A percentile compares a stretch with the other conserved stretches of the same genome.
Conservation (phyloP, 2,329 filamentous ascomycete species). For the Apiospora phragmitis region DNA sequence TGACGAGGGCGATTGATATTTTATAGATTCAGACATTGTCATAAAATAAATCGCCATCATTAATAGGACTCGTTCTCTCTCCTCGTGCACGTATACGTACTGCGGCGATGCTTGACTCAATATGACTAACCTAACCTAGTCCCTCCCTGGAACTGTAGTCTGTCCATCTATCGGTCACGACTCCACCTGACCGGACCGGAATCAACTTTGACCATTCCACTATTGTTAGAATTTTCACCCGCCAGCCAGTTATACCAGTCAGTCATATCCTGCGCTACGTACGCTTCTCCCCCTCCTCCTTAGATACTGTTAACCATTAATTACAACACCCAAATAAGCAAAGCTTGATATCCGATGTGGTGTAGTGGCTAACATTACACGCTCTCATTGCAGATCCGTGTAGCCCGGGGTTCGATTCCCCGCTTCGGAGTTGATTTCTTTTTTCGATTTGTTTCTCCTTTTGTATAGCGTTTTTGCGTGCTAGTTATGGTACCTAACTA, state of each 20-base stretch:
- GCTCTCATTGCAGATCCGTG: constrained; percentile 22
- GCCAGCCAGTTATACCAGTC: no score
- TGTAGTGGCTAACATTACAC: background rate
- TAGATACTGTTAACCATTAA: background rate
- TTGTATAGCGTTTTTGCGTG: background rate
- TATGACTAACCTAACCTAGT: no score
- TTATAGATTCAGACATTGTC: background rate
- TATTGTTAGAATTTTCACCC: no score
- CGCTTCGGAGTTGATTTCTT: constrained; percentile 23
- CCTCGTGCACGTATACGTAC: background rate
- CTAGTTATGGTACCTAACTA: background rate
- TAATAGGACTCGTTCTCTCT: background rate
- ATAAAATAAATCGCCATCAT: background rate
- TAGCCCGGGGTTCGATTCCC: constrained; percentile 32
- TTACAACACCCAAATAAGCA: background rate
- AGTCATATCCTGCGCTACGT: no score
- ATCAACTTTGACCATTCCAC: no score
- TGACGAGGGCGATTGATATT: background rate
- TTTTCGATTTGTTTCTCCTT: background rate
- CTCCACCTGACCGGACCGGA: no score
- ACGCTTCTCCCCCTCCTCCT: no score
- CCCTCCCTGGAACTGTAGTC: no score
- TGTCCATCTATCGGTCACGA: no score
- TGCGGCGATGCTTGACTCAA: background rate
- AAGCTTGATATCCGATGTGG: background rate